Percentiles rank a stretch among this genome's conserved stretches.
phyloP scores from a whole-genome alignment of 495 filamentous ascomycete genomes.

The Penicillium lividum region DNA sequence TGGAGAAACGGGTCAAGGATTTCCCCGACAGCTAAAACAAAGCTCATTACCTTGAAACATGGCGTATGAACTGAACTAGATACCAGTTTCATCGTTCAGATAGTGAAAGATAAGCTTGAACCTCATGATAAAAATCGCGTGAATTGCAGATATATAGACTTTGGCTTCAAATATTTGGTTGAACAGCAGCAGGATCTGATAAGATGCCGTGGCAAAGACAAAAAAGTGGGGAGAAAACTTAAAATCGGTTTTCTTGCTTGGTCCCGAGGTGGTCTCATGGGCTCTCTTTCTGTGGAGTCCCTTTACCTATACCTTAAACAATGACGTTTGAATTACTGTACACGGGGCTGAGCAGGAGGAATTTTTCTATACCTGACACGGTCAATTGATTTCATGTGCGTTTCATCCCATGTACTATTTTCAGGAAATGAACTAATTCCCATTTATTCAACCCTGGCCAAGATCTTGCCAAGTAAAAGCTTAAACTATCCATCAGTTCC shows the following conservation, averaged over 20 bases:
- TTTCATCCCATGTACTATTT: not conserved
- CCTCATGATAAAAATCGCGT: not conserved
- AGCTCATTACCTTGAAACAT: not conserved
- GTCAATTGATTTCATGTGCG: too few relatives aligned
- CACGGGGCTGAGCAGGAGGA: too few relatives aligned
- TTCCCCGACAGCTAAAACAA: slow-evolving; percentile 10
- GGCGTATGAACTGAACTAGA: not conserved
- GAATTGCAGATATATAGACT: too few relatives aligned
- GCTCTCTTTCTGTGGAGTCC: too few relatives aligned
- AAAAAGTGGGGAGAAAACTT: too few relatives aligned
- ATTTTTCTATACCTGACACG: too few relatives aligned
- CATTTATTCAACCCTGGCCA: not conserved
- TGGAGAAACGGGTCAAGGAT: slow-evolving; percentile 9
- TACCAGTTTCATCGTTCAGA: not conserved
- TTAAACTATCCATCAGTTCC: not conserved
- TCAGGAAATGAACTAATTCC: not conserved
- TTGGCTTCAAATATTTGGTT: not conserved
- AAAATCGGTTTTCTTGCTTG: too few relatives aligned
- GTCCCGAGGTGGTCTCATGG: not conserved
- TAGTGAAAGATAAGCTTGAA: not conserved
- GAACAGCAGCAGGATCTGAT: not conserved
- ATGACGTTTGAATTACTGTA: too few relatives aligned
- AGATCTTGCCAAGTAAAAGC: not conserved
- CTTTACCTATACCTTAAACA: too few relatives aligned
- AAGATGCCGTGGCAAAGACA: not conserved